Base-by-base conservation (phyloP, 2,329 filamentous ascomycete genomes). In the Scedosporium aurantiacum region DNA sequence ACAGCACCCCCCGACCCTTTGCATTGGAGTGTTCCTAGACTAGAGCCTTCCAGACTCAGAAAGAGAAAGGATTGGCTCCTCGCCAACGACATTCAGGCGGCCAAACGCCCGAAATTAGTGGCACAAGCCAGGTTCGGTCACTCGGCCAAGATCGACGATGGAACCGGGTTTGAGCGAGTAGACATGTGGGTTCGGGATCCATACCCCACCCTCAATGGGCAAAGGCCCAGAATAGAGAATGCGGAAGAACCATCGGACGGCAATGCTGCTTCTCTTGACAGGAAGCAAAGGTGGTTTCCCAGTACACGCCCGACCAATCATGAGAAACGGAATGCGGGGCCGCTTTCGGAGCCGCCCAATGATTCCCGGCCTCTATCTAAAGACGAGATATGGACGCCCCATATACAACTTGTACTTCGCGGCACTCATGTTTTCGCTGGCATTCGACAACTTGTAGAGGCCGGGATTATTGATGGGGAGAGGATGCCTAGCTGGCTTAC, bases 401-500 rank as follows among this genome's bases (percentile, higher is more conserved):
- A 68, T 2, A 62, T 90, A 18, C 80, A 81, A 21, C 72, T 96
- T 8, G 85, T 83, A 0, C 89, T 96, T 64, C 82, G 86, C 45
- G 91, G 91, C 0, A 73, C 80, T 0, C 90, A 96, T 70, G 85
- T 96, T 2, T 93, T 95, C 74, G 86, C 87, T 0, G 91, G 91
- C 0, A 79, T 96, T 25, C 81, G 90, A 57, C 84, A 88, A 68
- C 78, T 96, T 37, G 88, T 93, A 0, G 90, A 95, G 71, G 75
- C 83, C 16, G 90, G 90, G 0, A 79, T 89, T 58, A 77, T 96
- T 27, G 85, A 95, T 69, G 87, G 90, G 1, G 81, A 86, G 67
- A 82, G 78, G 61, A 92, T 95, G 88, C 91, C 91, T 0, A 88
- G 88, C 0, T 96, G 91, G 90, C 87, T 96, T 86, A 94, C 90